phyloP scores from a whole-genome alignment of 1,284 basidiomycete genomes.

The Ustilago vetiveriae region DNA sequence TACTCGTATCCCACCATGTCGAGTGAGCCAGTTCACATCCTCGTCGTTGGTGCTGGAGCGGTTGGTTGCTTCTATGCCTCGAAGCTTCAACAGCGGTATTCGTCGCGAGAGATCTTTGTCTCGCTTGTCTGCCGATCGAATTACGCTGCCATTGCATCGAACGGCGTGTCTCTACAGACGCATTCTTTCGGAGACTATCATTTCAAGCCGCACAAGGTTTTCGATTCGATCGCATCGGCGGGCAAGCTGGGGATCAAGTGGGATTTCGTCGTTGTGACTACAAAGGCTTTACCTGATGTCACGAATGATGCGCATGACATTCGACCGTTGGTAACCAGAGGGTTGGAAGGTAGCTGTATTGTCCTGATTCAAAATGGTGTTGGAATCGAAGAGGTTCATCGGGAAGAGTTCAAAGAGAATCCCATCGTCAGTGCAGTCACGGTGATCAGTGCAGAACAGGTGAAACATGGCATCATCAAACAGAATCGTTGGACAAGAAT shows the following conservation, averaged over 20 bases:
- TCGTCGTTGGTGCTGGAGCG: slow-evolving; percentile 69
- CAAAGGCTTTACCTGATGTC: slow-evolving; percentile 69
- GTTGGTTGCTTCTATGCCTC: slow-evolving; percentile 70
- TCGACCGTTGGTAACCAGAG: slow-evolving; percentile 56
- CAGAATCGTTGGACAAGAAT: slow-evolving; percentile 70
- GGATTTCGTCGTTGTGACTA: slow-evolving; percentile 69
- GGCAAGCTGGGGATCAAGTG: slow-evolving; percentile 45
- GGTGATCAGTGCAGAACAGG: slow-evolving; percentile 68
- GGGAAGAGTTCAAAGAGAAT: slow-evolving; percentile 63
- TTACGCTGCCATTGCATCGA: slow-evolving; percentile 66
- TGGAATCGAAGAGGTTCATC: slow-evolving; percentile 68
- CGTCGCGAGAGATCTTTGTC: slow-evolving; percentile 55
- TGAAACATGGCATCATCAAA: slow-evolving; percentile 64
- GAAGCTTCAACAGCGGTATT: slow-evolving; percentile 20
- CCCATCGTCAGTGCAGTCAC: slow-evolving; percentile 69
- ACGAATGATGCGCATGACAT: slow-evolving; percentile 68
- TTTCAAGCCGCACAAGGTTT: slow-evolving; percentile 67
- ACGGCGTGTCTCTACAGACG: slow-evolving; percentile 67
- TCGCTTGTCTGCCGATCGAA: slow-evolving; percentile 70
- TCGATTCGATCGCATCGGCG: slow-evolving; percentile 58
- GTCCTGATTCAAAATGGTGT: slow-evolving; percentile 70
- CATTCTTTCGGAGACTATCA: slow-evolving; percentile 68
- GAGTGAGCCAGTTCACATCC: slow-evolving; percentile 31
- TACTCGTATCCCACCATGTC: background rate
- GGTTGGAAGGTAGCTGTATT: slow-evolving; percentile 52